Evolutionary conservation across 306 rosid genomes (phyloP).

Genomic region (Acacia crassicarpa): DNA sequence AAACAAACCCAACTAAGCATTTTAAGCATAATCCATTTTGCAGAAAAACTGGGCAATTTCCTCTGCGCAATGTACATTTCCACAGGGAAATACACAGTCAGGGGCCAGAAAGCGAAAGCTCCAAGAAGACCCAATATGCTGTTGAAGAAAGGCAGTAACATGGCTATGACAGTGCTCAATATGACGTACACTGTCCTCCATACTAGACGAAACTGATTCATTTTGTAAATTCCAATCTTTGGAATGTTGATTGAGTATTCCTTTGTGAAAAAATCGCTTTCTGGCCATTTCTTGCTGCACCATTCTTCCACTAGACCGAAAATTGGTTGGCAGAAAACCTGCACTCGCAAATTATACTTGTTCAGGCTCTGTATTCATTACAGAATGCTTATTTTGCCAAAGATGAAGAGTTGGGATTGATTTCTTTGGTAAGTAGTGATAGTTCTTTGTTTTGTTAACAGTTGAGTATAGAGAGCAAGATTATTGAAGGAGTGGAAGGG

Average conservation of each 20-base stretch:
- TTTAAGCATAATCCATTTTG: slow-evolving; percentile 42
- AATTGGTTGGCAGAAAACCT: slow-evolving; percentile 45
- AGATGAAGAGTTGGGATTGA: too few relatives aligned
- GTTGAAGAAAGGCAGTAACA: slow-evolving; percentile 65
- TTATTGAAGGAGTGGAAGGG: not conserved
- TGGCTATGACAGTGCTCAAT: slow-evolving; percentile 33
- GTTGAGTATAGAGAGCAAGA: not conserved
- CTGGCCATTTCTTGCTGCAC: slow-evolving; percentile 40
- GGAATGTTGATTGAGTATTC: slow-evolving; percentile 40
- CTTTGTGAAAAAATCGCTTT: slow-evolving; percentile 35
- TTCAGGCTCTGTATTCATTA: not conserved
- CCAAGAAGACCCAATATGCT: slow-evolving; percentile 58
- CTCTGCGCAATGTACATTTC: slow-evolving; percentile 54
- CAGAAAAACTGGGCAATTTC: slow-evolving; percentile 45
- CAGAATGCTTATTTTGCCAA: too few relatives aligned
- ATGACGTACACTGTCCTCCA: slow-evolving; percentile 54
- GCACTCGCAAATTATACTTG: not conserved
- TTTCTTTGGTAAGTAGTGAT: too few relatives aligned
- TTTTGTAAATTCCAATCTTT: slow-evolving; percentile 35
- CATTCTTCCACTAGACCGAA: slow-evolving; percentile 31
- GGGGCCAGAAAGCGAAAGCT: slow-evolving; percentile 59
- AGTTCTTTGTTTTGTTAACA: not conserved
- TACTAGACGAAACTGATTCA: slow-evolving; percentile 42
- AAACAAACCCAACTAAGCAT: slow-evolving; percentile 44
- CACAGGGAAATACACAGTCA: slow-evolving; percentile 59